Base-by-base conservation (phyloP, 805 yeast species). In the Kregervanrija delftensis region DNA sequence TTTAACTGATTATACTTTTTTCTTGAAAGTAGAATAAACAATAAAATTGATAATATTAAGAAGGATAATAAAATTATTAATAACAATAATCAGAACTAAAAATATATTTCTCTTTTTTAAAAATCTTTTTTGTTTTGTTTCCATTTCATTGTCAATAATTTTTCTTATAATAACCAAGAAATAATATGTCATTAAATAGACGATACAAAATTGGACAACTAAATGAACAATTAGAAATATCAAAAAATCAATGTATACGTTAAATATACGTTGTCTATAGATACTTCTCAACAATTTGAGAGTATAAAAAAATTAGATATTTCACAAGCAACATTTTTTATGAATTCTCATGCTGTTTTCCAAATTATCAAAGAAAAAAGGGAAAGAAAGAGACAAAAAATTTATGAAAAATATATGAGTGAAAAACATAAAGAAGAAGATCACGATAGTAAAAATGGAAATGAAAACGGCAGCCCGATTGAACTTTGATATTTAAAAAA, bases 271-370 rank as follows among this genome's bases (percentile, higher is more conserved):
- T 53, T 58, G 1, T 42, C 55, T 3, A 45, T 50, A 28, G 51
- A 49, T 22, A 52, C 63, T 0, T 52, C 61, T 1, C 46, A 52
- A 11, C 65, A 61, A 41, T 56, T 55, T 47, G 55, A 52, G 11
- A 43, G 49, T 2, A 56, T 61, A 16, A 54, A 60, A 39, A 51
- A 54, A 28, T 47, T 61, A 5, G 63, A 60, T 5, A 50, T 46
- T 22, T 56, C 56, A 10, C 65, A 61, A 35, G 52, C 63, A 2
- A 53, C 58, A 4, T 49, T 57, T 38, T 55, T 62, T 35, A 61
- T 60, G 61, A 53, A 59, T 22, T 53, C 65, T 8, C 63, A 61
- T 48, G 49, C 58, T 1, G 59, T 59, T 5, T 61, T 58, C 39
- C 64, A 61, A 39, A 48, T 48, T 3, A 37, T 58, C 8, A 59